Conservation (phyloP, 176 grass and related monocot species). For the Oryza meridionalis region DNA sequence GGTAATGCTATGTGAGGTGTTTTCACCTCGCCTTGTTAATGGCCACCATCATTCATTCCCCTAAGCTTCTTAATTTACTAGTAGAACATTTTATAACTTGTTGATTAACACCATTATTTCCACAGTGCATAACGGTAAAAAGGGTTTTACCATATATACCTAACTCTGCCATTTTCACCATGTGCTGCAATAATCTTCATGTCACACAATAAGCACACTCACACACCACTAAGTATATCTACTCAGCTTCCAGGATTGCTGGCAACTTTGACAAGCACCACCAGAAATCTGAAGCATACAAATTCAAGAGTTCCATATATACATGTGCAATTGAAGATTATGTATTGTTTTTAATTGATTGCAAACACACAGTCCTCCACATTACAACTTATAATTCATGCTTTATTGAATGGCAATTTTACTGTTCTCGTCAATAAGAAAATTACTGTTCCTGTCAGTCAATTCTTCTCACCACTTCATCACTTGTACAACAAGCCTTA, state of each 20-base stretch:
- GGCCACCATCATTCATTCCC: constrained; percentile 40
- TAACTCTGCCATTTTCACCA: constrained; percentile 29
- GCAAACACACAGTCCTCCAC: neutral
- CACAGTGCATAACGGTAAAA: neutral
- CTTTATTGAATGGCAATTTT: neutral
- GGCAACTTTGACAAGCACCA: neutral
- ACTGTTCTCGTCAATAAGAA: neutral
- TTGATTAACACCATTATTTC: neutral
- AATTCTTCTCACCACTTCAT: neutral
- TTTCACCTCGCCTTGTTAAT: constrained; percentile 43
- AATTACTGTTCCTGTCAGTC: neutral
- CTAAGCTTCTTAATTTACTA: neutral
- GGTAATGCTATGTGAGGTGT: constrained; percentile 64
- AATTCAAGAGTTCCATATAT: neutral
- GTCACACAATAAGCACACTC: neutral
- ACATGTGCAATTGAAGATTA: neutral
- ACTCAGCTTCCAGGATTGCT: neutral
- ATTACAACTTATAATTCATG: neutral
- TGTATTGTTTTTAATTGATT: too few species aligned
- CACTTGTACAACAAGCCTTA: neutral
- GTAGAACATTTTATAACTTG: neutral
- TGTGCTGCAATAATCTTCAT: neutral
- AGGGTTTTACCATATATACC: constrained; percentile 6
- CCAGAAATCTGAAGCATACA: neutral
- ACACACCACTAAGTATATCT: neutral